These are phyloP conservation scores for Plasmopara viticola DNA, from an alignment of 352 stramenopile genomes.

Conservation along the genomic window DNA sequence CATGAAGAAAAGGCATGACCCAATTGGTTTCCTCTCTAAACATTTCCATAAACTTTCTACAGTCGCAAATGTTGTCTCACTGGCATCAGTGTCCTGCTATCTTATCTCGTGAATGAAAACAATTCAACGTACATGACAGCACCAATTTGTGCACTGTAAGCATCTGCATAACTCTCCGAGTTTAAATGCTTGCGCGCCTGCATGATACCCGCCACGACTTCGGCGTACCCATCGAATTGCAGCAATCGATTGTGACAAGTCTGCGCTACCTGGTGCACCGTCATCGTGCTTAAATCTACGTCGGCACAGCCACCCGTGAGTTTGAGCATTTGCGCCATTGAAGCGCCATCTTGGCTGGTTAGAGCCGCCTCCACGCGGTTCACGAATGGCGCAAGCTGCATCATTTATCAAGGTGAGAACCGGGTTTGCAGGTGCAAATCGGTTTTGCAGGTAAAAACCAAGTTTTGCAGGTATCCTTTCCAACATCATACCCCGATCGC, in stretches of 20 bases:
- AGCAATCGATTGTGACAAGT: constrained; percentile 49
- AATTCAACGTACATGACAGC: constrained; percentile 52
- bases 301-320: constrained; percentile 24
- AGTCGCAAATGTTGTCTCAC: not conserved
- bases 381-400: constrained; percentile 59
- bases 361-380: constrained; percentile 53
- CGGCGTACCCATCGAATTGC: constrained; percentile 44
- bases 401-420: constrained; percentile 7
- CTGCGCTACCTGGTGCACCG: constrained; percentile 43
- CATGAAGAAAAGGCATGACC: constrained; percentile 79
- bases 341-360: constrained; percentile 34
- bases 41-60: constrained; percentile 83
- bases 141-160: constrained; percentile 60
- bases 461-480: not conserved
- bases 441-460: not conserved
- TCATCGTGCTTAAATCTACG: constrained; percentile 43
- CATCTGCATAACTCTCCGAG: constrained; percentile 36
- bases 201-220: constrained; percentile 58
- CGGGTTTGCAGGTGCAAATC: constrained; percentile 22
- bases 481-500: not conserved
- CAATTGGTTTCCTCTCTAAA: constrained; percentile 81
- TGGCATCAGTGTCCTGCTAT: not conserved
- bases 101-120: not conserved
- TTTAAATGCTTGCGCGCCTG: constrained; percentile 58
- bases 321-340: constrained; percentile 50